phyloP scores from a whole-genome alignment of 1,284 basidiomycete genomes.

The Puccinia polysora region DNA sequence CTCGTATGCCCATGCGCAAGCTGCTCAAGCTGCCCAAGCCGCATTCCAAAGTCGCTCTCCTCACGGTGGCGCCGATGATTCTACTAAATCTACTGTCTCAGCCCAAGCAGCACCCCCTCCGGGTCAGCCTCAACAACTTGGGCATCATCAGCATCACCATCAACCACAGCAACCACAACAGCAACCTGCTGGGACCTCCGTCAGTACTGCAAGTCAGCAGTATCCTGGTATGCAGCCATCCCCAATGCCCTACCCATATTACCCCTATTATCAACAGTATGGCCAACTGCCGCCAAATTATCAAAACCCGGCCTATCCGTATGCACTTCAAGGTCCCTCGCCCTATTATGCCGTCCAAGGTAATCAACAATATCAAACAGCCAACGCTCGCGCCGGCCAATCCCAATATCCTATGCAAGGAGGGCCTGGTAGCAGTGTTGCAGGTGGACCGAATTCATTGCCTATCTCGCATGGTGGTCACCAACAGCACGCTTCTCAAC shows the following conservation, averaged over 20 bases:
- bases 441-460: conserved; percentile 17
- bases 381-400: conserved; percentile 24
- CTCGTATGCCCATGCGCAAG: conserved; percentile 42
- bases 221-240: conserved; percentile 41
- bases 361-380: conserved; percentile 35
- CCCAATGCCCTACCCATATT: conserved; percentile 44
- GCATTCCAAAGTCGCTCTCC: conserved; percentile 42
- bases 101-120: conserved; percentile 21
- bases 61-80: conserved; percentile 29
- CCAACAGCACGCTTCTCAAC: conserved; percentile 38
- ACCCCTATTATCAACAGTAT: conserved; percentile 43
- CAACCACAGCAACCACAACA: conserved; percentile 22
- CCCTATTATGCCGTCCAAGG: conserved; percentile 43
- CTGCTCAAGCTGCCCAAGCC: conserved; percentile 26
- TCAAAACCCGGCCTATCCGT: conserved; percentile 43
- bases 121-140: conserved; percentile 27
- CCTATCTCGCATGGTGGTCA: conserved; percentile 30
- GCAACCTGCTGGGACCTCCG: conserved; percentile 29
- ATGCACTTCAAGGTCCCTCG: conserved; percentile 35
- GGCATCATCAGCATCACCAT: conserved; percentile 26
- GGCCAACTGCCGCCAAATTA: conserved; percentile 42
- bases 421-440: conserved; percentile 25
- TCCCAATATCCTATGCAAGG: conserved; percentile 43
- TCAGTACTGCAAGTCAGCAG: conserved; percentile 32
- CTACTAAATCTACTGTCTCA: conserved; percentile 23